Evolutionary conservation across 106 monocot genomes (phyloP), one percentile per base, ranked within the genome.

Genomic region (Dendrobium catenatum): DNA sequence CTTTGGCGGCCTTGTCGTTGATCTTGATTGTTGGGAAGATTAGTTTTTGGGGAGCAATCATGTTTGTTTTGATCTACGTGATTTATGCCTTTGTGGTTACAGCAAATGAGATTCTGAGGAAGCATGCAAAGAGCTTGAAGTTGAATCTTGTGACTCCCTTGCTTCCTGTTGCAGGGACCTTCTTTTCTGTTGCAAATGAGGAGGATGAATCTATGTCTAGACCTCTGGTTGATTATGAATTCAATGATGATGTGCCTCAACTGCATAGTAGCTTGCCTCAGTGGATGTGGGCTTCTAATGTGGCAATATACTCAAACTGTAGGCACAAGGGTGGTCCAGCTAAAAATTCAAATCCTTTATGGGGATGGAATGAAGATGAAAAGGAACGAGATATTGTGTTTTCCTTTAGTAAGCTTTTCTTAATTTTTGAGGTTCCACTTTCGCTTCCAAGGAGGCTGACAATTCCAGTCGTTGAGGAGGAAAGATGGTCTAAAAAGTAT

Each of bases 211-310:
- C 91, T 11, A 72, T 92, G 40, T 92, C 86, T 64, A 90, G 90
- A 72, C 59, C 86, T 26, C 68, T 96, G 81, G 83, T 96, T 72
- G 91, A 91, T 19, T 75, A 82, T 29, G 88, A 90, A 74, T 49
- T 54, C 46, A 33, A 46, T 56, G 44, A 51, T 46, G 89, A 87
- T 54, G 87, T 83, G 29, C 85, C 89, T 0, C 82, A 73, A 75
- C 70, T 90, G 78, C 85, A 79, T 26, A 20, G 76, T 48, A 84
- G 87, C 18, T 86, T 97, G 80, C 97, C 92, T 82, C 90, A 92
- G 55, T 94, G 94, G 97, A 97, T 94, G 97, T 94, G 94, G 97
- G 89, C 92, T 78, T 92, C 97, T 0, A 87, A 92, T 84, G 80
- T 97, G 73, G 87, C 97, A 42, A 94, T 94, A 31, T 97, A 94